Evolutionary conservation across 805 yeast genomes (phyloP), one percentile per base, ranked within the genome.

Genomic region (Blastobotrys attinorum): DNA sequence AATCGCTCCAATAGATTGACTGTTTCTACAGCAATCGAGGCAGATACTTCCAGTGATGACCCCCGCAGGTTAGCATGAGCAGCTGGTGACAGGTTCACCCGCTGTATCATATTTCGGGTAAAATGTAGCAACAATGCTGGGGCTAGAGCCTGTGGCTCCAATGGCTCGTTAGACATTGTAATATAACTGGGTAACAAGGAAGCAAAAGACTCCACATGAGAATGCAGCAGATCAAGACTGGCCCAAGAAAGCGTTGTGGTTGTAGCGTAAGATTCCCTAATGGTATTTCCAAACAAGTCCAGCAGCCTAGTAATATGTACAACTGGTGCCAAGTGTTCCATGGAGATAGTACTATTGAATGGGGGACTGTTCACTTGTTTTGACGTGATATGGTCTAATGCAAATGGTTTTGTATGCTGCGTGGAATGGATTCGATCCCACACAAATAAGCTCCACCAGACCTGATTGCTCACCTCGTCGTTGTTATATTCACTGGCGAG

Each of bases 401-500:
- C 31, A 21, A 18, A 36, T 13, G 45, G 47, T 16, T 53, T 43
- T 16, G 52, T 51, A 7, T 44, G 44, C 33, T 49, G 54, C 16
- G 47, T 29, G 20, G 54, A 38, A 10, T 50, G 40, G n/a, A 55
- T 31, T 11, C 56, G 36, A 31, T 55, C 59, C 53, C 54, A 54
- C 10, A 43, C 47, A 42, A 46, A 48, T 16, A 55, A 23, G n/a
- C 53, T 48, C 58, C 59, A 54, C 53, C 54, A 47, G 16, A 53
- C 42, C n/a, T 55, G 43, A n/a, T 53, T 49, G n/a, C n/a, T n/a
- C n/a, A n/a, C n/a, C n/a, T n/a, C n/a, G n/a, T n/a, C n/a, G 11
- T 31, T 8, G 5, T 22, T 11, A 3, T 39, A 25, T 6, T 38
- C 10, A 6, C 37, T 34, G 7, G 33, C 40, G 15, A 37, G 46